Conservation (phyloP, 202 grass and related monocot genomes). For the Zoysia matrella region DNA sequence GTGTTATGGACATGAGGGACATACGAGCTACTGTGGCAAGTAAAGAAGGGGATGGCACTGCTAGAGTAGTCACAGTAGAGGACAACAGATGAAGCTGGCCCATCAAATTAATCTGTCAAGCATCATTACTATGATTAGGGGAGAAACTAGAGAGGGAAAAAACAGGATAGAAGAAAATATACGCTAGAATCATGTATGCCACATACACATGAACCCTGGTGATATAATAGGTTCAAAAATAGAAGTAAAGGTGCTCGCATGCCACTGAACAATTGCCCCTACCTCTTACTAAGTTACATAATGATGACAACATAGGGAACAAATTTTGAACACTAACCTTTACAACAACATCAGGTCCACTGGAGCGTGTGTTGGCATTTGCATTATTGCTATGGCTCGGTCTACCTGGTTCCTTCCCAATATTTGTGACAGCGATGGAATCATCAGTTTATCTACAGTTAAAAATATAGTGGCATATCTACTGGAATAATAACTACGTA, state of each 20-base stretch:
- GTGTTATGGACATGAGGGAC: slow-evolving; percentile 33
- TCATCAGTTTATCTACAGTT: slow-evolving; percentile 54
- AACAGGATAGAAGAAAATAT: slow-evolving; percentile 18
- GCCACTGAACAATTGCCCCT: slow-evolving; percentile 9
- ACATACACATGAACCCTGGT: not conserved
- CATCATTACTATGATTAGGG: slow-evolving; percentile 44
- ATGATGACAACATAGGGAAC: slow-evolving; percentile 12
- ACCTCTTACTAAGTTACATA: not conserved
- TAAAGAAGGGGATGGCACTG: slow-evolving; percentile 93
- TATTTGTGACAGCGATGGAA: slow-evolving; percentile 60
- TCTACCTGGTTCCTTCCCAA: slow-evolving; percentile 71
- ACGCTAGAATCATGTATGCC: not conserved
- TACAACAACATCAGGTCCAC: slow-evolving; percentile 61
- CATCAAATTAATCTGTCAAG: slow-evolving; percentile 87
- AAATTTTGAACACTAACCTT: slow-evolving; percentile 58
- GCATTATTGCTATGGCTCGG: slow-evolving; percentile 52
- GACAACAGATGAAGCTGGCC: slow-evolving; percentile 99
- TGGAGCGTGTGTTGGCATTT: slow-evolving; percentile 38
- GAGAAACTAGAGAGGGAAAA: not conserved
- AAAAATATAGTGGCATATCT: slow-evolving; percentile 41
- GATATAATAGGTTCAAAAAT: slow-evolving; percentile 11
- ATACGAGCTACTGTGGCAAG: slow-evolving; percentile 97
- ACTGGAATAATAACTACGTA: slow-evolving; percentile 36
- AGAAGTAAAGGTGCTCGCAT: not conserved
- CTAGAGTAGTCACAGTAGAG: slow-evolving; percentile 88